Base-by-base conservation (phyloP, 2,329 filamentous ascomycete genomes). In the Sclerotinia borealis region DNA sequence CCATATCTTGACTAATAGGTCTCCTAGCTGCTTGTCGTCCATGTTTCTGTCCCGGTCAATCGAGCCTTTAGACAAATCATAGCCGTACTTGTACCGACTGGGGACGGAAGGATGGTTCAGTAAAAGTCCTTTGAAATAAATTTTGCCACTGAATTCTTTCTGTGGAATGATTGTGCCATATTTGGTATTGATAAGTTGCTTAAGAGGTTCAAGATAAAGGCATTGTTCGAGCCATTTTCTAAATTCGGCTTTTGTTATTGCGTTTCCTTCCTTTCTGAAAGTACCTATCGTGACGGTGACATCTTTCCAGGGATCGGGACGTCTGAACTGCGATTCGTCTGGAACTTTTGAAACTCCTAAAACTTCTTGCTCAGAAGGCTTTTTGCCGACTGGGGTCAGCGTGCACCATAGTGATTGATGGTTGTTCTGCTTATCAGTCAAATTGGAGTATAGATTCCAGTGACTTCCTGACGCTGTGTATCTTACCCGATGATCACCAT, bases 71-170 rank as follows among this genome's bases (percentile, higher is more conserved):
- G 19, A 19, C 2, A 70, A 47, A 34, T 70, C 64, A 36, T 71
- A 71, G 0, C 65, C 63, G 31, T 66, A 70, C 34, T 64, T 61
- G 17, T 67, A 27, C 1, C 6, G 5, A 6, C 25, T 6, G 10
- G 19, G 10, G 2, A 22, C 13, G 6, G 22, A 45, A 54, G 64
- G 7, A 29, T 13, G 15, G 11, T 52, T 60, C 11, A 68, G 36
- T 10, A 54, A 60, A 4, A 70, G 43, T 4, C 65, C 68, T 41
- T 70, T 70, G 9, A 71, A 58, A n/a, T 64, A 70, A 5, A 71
- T 59, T 17, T 37, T 51, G 5, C 55, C 47, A 1, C 27, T 7
- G 29, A 66, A 69, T 0, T 37, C 11, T 27, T 60, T 1, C 27
- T 65, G 59, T 6, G 68, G 29, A 29, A 70, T 61, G 1, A 70